phyloP scores from a whole-genome alignment of 768 basidiomycete genomes.

The Rhodotorula taiwanensis region DNA sequence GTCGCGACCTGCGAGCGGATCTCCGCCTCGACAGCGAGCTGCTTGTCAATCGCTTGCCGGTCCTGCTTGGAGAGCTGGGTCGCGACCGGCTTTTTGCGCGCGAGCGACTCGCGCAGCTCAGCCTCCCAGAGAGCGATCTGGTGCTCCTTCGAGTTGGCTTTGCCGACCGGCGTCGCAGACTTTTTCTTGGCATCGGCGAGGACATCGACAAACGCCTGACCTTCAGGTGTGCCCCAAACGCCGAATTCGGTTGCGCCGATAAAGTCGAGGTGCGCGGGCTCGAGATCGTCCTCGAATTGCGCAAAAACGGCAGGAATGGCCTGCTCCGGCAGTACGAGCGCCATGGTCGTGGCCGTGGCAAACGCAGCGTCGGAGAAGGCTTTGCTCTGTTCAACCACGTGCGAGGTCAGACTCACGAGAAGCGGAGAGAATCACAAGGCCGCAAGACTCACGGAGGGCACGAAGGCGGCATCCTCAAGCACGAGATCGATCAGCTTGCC shows the following conservation, averaged over 20 bases:
- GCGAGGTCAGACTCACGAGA: background rate
- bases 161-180: conserved; percentile 18
- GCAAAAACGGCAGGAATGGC: conserved; percentile 65
- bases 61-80: conserved; percentile 71
- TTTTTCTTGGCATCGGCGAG: conserved; percentile 22
- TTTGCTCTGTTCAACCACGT: conserved; percentile 7
- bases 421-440: too few species aligned
- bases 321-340: conserved; percentile 66
- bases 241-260: conserved; percentile 68
- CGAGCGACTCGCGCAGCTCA: conserved; percentile 77
- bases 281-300: conserved; percentile 62
- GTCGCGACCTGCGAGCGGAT: conserved; percentile 57
- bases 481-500: conserved; percentile 23
- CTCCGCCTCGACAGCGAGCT: conserved; percentile 69
- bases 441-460: conserved; percentile 49
- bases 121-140: conserved; percentile 93
- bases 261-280: conserved; percentile 54
- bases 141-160: conserved; percentile 56
- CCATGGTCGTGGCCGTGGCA: conserved; percentile 64
- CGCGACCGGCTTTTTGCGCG: conserved; percentile 61
- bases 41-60: conserved; percentile 70
- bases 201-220: conserved; percentile 64
- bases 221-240: conserved; percentile 79
- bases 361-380: conserved; percentile 55
- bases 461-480: conserved; percentile 22